Base-by-base conservation (phyloP, 768 basidiomycete genomes). In the Russula brevipes region DNA sequence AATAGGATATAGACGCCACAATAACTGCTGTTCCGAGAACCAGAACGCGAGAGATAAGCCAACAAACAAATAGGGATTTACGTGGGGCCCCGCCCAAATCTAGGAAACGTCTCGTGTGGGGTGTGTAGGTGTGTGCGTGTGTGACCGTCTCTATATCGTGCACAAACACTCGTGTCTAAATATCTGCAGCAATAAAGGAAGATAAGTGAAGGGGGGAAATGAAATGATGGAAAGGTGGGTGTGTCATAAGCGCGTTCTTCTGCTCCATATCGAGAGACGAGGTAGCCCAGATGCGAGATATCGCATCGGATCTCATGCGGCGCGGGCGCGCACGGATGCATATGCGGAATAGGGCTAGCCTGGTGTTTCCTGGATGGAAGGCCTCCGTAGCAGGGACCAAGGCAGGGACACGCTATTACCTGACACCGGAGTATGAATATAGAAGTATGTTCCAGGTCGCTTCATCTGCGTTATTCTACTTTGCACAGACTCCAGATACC, bases 401-500 rank as follows among this genome's bases (percentile, higher is more conserved):
- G n/a, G n/a, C n/a, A n/a, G n/a, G 51, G 41, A 16, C 41, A 42
- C 41, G 41, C 41, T 14, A 39, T 19, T 53, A 8, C 16, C 36
- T 38, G 33, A 46, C 56, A 41, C 56, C 30, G 30, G 44, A 24
- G 45, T 31, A 33, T 38, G 36, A 45, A 61, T 36, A 63, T 45
- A 42, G 44, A 49, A 24, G 12, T n/a, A 19, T 45, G 49, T 1
- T 19, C 30, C 45, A 16, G 45, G 62, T 16, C 54, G 51, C 39
- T 36, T 47, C 54, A 47, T 55, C 38, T 36, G 36, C 50, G 19
- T 49, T 60, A 55, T 39, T 55, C 49, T 56, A 24, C 54, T 38
- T 66, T 68, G 49, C 39, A 63, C 4, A 68, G 54, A n/a, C 39
- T 57, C 67, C 67, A 68, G 24, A 63, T 54, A 9, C 60, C 65